phyloP scores from a whole-genome alignment of 179 eudicot genomes.

The Heliamphora pulchella region DNA sequence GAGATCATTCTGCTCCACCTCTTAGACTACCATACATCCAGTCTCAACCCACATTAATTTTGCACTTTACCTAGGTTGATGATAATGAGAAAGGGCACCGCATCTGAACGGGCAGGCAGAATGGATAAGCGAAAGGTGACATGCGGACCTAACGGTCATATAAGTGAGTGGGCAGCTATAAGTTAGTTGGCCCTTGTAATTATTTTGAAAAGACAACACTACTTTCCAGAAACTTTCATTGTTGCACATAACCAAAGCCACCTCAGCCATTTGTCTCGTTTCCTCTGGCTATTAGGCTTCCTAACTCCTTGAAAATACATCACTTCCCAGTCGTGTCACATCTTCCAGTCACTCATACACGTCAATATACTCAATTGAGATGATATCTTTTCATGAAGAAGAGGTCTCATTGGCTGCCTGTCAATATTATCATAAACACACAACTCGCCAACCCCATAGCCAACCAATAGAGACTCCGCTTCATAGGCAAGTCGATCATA shows the following conservation, averaged over 20 bases:
- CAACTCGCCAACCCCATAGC: neutral
- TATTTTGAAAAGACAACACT: neutral
- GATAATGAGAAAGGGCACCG: too few relatives aligned
- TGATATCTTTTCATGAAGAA: neutral
- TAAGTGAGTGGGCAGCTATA: too few relatives aligned
- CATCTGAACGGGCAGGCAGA: too few relatives aligned
- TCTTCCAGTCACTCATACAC: neutral
- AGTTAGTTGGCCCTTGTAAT: neutral
- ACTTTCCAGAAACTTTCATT: neutral
- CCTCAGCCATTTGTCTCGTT: too few relatives aligned
- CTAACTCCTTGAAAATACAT: neutral
- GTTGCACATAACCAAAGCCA: too few relatives aligned
- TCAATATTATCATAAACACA: too few relatives aligned
- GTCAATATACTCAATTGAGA: neutral
- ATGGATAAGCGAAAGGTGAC: too few relatives aligned
- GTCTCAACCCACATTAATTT: neutral
- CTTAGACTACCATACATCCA: neutral
- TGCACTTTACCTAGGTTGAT: neutral
- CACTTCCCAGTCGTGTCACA: neutral
- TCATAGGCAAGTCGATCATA: too few relatives aligned
- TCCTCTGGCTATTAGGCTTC: neutral
- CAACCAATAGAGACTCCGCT: neutral
- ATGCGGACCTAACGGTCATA: too few relatives aligned
- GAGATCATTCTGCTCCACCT: neutral
- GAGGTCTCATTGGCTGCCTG: neutral